phyloP scores from a whole-genome alignment of 1,284 basidiomycete genomes.

The Cutaneotrichosporon sp. region DNA sequence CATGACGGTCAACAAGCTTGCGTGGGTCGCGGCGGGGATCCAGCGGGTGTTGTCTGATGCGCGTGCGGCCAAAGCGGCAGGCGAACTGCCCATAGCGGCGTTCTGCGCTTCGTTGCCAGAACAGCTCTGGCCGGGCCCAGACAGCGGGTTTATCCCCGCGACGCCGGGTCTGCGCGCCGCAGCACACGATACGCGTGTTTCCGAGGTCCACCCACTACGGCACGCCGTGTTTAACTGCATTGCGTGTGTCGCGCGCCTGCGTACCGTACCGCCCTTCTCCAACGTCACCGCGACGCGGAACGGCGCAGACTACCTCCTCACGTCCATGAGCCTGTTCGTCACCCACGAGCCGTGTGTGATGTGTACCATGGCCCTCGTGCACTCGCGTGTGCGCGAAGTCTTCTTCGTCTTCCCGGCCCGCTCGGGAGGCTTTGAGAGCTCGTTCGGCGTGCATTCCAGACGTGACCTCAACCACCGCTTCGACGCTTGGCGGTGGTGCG shows the following conservation, averaged over 20 bases:
- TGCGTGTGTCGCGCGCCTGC: slow-evolving; percentile 52
- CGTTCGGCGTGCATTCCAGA: slow-evolving; percentile 63
- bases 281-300: slow-evolving; percentile 50
- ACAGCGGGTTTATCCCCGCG: slow-evolving; percentile 52
- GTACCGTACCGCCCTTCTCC: slow-evolving; percentile 50
- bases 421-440: slow-evolving; percentile 32
- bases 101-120: slow-evolving; percentile 63
- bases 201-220: slow-evolving; percentile 66
- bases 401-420: slow-evolving; percentile 68
- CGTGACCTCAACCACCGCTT: slow-evolving; percentile 79
- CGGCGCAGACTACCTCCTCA: slow-evolving; percentile 77
- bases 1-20: slow-evolving; percentile 62
- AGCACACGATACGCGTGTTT: slow-evolving; percentile 64
- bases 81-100: slow-evolving; percentile 73
- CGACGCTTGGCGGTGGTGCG: slow-evolving; percentile 53
- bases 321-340: slow-evolving; percentile 70
- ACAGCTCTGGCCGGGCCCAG: slow-evolving; percentile 42
- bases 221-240: slow-evolving; percentile 77
- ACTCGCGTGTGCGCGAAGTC: slow-evolving; percentile 80
- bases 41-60: slow-evolving; percentile 54
- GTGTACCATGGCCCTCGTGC: slow-evolving; percentile 89
- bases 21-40: slow-evolving; percentile 71
- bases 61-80: slow-evolving; percentile 48
- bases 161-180: slow-evolving; percentile 43
- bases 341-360: slow-evolving; percentile 94